A percentile compares a stretch with the other conserved stretches of the same genome.
Conservation (phyloP, 2,329 filamentous ascomycete genomes). For the Fusarium concolor region DNA sequence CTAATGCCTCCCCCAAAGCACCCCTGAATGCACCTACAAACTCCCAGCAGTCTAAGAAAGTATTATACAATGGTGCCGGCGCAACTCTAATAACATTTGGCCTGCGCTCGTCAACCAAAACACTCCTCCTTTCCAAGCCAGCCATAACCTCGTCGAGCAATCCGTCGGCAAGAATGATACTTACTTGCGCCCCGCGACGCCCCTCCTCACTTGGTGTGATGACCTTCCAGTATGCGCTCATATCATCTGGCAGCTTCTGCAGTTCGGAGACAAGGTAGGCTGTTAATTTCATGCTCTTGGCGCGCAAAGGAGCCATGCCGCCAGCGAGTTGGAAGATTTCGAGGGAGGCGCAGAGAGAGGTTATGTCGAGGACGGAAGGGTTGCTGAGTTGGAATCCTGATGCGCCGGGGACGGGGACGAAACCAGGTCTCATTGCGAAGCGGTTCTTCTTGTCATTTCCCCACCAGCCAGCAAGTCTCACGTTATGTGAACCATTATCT, state of each 20-base stretch:
- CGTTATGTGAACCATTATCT: constrained; percentile 61
- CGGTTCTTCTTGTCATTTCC: constrained; percentile 76
- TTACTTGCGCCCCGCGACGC: constrained; percentile 81
- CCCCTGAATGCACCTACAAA: constrained; percentile 47
- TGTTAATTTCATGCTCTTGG: constrained; percentile 69
- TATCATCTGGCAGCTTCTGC: constrained; percentile 42
- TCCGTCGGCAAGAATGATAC: constrained; percentile 72
- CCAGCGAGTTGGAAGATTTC: constrained; percentile 65
- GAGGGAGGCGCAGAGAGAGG: constrained; percentile 76
- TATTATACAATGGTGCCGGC: constrained; percentile 84
- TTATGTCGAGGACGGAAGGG: constrained; percentile 77
- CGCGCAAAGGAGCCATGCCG: constrained; percentile 70
- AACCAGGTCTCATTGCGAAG: constrained; percentile 82
- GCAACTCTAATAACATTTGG: constrained; percentile 84
- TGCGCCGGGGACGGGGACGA: constrained; percentile 79
- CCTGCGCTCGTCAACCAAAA: constrained; percentile 83
- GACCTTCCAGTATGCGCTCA: constrained; percentile 60
- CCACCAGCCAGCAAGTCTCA: constrained; percentile 83
- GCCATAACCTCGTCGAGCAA: constrained; percentile 73
- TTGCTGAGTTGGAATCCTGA: constrained; percentile 84
- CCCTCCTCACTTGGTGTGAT: constrained; percentile 74
- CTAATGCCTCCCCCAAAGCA: constrained; percentile 44
- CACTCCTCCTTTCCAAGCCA: constrained; percentile 70
- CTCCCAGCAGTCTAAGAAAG: constrained; percentile 69
- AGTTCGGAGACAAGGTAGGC: constrained; percentile 77